A percentile compares a stretch with the other conserved stretches of the same genome.
phyloP scores from a whole-genome alignment of 2,329 filamentous ascomycete species.

The Ilyonectria mors-panacis region DNA sequence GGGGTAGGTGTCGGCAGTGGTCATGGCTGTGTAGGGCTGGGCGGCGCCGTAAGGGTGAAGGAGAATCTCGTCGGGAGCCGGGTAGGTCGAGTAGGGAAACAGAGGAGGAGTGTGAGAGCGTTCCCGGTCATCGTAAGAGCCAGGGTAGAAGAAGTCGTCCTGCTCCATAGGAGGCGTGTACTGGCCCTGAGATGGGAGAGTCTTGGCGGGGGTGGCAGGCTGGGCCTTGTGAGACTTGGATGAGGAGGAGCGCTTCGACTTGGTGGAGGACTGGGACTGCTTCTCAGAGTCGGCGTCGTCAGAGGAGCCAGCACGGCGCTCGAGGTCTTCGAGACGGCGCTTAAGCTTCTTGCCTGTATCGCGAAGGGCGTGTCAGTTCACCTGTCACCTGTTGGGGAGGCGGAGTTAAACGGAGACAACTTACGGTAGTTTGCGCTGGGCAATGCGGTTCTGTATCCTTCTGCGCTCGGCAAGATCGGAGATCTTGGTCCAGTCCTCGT shows the following conservation, averaged over 20 bases:
- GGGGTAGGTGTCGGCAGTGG: slow-evolving; percentile 67
- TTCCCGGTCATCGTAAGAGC: slow-evolving; percentile 74
- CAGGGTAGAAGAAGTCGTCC: slow-evolving; percentile 78
- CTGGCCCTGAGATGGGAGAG: slow-evolving; percentile 64
- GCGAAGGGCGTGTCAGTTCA: slow-evolving; percentile 33
- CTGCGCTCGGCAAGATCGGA: slow-evolving; percentile 95
- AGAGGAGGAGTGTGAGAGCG: slow-evolving; percentile 80
- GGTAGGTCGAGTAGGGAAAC: slow-evolving; percentile 77
- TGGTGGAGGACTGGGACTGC: slow-evolving; percentile 46
- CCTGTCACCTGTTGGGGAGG: not conserved
- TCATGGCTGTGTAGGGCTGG: slow-evolving; percentile 67
- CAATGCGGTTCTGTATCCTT: slow-evolving; percentile 97
- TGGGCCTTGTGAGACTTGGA: slow-evolving; percentile 51
- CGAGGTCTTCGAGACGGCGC: slow-evolving; percentile 88
- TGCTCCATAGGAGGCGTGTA: slow-evolving; percentile 74
- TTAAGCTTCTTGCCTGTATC: slow-evolving; percentile 89
- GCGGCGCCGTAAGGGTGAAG: slow-evolving; percentile 72
- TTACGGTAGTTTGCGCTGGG: slow-evolving; percentile 97
- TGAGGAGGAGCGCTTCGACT: slow-evolving; percentile 51
- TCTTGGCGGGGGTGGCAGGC: slow-evolving; percentile 52
- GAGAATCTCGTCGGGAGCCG: slow-evolving; percentile 75
- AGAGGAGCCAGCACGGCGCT: slow-evolving; percentile 77
- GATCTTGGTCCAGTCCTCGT: slow-evolving; percentile 99
- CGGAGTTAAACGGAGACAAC: slow-evolving; percentile 51
- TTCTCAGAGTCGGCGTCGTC: slow-evolving; percentile 61